Base-by-base conservation (phyloP, 768 basidiomycete species). In the Suillus fuscotomentosus region DNA sequence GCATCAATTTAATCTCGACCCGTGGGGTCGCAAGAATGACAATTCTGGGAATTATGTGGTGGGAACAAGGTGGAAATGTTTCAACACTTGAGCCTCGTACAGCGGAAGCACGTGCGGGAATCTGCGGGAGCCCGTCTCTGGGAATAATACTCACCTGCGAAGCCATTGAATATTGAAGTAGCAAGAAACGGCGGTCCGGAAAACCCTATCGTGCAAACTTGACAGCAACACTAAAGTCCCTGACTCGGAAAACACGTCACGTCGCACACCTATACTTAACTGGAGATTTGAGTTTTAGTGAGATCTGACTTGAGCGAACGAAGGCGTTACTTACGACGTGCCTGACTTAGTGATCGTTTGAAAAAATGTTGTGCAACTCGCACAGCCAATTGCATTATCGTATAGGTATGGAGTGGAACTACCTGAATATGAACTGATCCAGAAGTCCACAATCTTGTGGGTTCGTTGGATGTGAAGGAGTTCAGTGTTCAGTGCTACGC, bases 401-500 rank as follows among this genome's bases (percentile, higher is more conserved):
- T 24, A 20, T 43, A 51, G 57, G 22, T 38, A 34, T 15, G 9
- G 39, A 43, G 65, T 73, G 5, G 67, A 67, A 24, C 17, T 73
- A 60, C 69, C 71, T 43, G 72, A 71, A 6, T 63, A 72, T 43
- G 73, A 73, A 20, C 31, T 69, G 64, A 57, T 73, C 36, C 36
- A 71, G 6, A 67, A 65, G 67, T 71, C 24, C 67, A 71, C 39
- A 54, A 71, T 57, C 43, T 73, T 47, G 59, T 70, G 5, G 60
- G 36, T 39, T 63, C 45, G 24, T 56, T 72, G 11, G 61, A 70
- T 38, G 5, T 69, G 11, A 10, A 60, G n/a, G 67, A 10, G 54
- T 72, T 74, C 53, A 65, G 65, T 27, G 54, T 72, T 74, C 53
- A 65, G 65, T 27, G 64, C 63, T 22, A 69, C 72, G 20, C 69